Percentiles rank a stretch among this genome's conserved stretches.
phyloP scores from a whole-genome alignment of 257 asterid genomes.

The Leonotis leonurus region DNA sequence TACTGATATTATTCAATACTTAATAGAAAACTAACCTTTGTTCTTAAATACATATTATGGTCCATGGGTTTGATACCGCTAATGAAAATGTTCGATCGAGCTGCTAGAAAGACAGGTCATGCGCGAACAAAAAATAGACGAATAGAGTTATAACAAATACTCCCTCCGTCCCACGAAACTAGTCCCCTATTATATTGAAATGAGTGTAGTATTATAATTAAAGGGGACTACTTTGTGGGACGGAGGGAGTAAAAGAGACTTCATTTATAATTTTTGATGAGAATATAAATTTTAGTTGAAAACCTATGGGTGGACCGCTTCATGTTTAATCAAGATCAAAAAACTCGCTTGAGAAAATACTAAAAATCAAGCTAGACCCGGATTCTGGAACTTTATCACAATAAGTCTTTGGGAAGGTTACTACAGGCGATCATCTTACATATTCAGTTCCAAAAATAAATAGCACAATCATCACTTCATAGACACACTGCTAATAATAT shows the following conservation, averaged over 20 bases:
- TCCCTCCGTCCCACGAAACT: too few relatives aligned
- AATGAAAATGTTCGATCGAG: conserved; percentile 27
- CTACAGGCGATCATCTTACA: neutral
- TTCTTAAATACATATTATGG: conserved; percentile 18
- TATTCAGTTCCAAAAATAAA: neutral
- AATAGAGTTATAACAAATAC: neutral
- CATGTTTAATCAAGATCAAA: neutral
- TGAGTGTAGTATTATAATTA: too few relatives aligned
- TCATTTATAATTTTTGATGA: neutral
- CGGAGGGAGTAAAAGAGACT: neutral
- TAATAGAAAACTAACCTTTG: conserved; percentile 28
- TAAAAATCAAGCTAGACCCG: neutral
- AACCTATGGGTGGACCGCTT: neutral
- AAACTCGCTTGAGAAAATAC: neutral
- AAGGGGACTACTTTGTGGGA: too few relatives aligned
- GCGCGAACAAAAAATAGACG: neutral
- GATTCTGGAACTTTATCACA: neutral
- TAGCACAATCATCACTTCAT: too few relatives aligned
- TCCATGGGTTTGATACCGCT: conserved; percentile 16
- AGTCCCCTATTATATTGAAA: too few relatives aligned
- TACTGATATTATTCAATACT: too few relatives aligned
- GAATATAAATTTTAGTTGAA: neutral
- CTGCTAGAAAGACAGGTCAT: conserved; percentile 23
- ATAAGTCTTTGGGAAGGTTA: neutral
- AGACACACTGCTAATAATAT: neutral